Evolutionary conservation across 2,329 filamentous ascomycete species (phyloP).

Genomic region (Talaromyces rugulosus): DNA sequence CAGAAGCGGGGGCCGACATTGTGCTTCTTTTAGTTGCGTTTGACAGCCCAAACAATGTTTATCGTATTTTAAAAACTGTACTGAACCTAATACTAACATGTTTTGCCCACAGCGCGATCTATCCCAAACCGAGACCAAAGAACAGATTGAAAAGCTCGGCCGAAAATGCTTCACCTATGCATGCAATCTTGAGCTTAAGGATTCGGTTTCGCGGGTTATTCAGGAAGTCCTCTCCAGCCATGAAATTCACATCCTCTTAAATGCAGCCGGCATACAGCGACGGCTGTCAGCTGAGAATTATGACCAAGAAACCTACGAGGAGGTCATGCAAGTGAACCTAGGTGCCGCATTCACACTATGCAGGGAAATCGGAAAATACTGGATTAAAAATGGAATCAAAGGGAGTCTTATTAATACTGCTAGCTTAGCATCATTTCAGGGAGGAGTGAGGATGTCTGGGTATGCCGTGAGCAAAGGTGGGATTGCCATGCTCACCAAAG

Average conservation of each 20-base stretch:
- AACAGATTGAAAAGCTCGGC: neutral
- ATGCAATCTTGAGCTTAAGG: neutral
- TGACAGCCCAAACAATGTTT: neutral
- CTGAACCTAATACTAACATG: neutral
- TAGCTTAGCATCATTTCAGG: conserved; percentile 5
- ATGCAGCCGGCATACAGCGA: conserved; percentile 2
- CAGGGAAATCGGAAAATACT: conserved; percentile 2
- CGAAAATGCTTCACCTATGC: neutral
- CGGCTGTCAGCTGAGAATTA: neutral
- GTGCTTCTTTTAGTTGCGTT: conserved; percentile 15
- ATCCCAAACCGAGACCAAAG: neutral
- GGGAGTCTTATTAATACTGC: conserved; percentile 8
- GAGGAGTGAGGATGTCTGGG: conserved; percentile 2
- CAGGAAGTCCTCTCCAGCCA: neutral
- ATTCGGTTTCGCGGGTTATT: neutral
- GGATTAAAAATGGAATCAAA: conserved; percentile 1
- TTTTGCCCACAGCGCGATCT: neutral
- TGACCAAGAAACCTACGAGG: neutral
- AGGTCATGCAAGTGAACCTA: conserved; percentile 6
- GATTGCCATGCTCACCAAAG: conserved; percentile 6
- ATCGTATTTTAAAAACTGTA: neutral
- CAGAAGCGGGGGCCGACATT: conserved; percentile 30
- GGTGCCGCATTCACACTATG: conserved; percentile 1
- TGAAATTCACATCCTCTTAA: conserved; percentile 2
- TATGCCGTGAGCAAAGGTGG: conserved; percentile 8